A percentile compares a stretch with the other conserved stretches of the same genome.
Conservation (phyloP, 2,329 filamentous ascomycete genomes). For the Oidium heveae region DNA sequence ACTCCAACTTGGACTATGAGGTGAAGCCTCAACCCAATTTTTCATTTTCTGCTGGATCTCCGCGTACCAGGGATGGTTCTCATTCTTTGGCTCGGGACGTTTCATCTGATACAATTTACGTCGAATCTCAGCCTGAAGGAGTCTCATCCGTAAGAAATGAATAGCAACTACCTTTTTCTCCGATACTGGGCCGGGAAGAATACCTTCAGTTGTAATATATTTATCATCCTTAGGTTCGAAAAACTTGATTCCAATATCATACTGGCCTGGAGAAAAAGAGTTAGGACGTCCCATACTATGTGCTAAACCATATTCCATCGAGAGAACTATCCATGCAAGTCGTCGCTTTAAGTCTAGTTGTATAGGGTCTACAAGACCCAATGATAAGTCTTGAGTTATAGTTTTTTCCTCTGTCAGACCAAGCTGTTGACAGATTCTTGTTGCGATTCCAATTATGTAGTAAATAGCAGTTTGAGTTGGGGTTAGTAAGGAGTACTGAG, state of each 20-base stretch:
- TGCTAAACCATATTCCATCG: slow-evolving; percentile 72
- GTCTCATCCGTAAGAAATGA: slow-evolving; percentile 79
- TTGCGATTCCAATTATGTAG: slow-evolving; percentile 73
- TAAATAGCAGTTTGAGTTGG: slow-evolving; percentile 82
- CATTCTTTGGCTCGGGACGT: slow-evolving; percentile 46
- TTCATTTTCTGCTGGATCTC: slow-evolving; percentile 57
- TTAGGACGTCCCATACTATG: slow-evolving; percentile 73
- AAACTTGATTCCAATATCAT: slow-evolving; percentile 65
- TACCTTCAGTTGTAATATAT: slow-evolving; percentile 55
- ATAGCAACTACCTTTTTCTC: slow-evolving; percentile 73
- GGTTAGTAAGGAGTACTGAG: slow-evolving; percentile 75
- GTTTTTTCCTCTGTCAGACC: slow-evolving; percentile 77
- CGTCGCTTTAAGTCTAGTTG: slow-evolving; percentile 76
- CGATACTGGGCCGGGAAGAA: slow-evolving; percentile 44
- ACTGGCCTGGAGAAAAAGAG: slow-evolving; percentile 57
- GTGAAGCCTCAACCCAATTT: slow-evolving; percentile 54
- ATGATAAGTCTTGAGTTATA: slow-evolving; percentile 34
- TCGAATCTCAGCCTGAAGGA: slow-evolving; percentile 70
- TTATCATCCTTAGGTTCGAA: slow-evolving; percentile 64
- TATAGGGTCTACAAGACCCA: slow-evolving; percentile 36
- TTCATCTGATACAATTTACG: slow-evolving; percentile 71
- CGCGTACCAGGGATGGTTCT: slow-evolving; percentile 68
- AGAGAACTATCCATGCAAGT: slow-evolving; percentile 65
- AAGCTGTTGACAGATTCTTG: slow-evolving; percentile 69
- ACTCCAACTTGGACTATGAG: slow-evolving; percentile 45